These are phyloP conservation scores for Claviceps maximensis DNA, from an alignment of 2,329 filamentous ascomycete genomes.

Conservation along the genomic window DNA sequence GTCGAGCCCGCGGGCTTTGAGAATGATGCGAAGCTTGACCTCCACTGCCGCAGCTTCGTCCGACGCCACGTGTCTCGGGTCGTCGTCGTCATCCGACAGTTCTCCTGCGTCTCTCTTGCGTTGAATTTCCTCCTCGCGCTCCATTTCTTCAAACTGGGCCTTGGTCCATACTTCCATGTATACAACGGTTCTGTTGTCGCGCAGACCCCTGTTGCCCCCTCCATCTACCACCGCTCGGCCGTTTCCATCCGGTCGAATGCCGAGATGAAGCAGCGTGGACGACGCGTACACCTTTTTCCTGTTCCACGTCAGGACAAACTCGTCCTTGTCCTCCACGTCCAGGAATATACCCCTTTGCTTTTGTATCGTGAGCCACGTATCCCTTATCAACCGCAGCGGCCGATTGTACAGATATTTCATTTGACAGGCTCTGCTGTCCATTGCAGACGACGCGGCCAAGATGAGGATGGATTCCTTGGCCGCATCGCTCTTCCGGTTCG, in stretches of 20 bases:
- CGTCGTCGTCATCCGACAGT: constrained; percentile 19
- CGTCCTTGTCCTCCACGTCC: constrained; percentile 28
- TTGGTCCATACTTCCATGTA: constrained; percentile 67
- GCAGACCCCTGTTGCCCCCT: constrained; percentile 29
- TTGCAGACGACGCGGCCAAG: constrained; percentile 49
- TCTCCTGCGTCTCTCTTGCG: constrained; percentile 30
- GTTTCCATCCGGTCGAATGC: constrained; percentile 34
- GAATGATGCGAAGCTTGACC: constrained; percentile 34
- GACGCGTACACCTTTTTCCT: constrained; percentile 58
- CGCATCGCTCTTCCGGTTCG: constrained; percentile 6
- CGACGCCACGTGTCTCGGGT: constrained; percentile 8
- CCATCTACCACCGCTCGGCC: constrained; percentile 29
- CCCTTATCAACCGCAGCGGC: constrained; percentile 50
- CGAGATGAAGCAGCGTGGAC: constrained; percentile 59
- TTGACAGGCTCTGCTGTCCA: constrained; percentile 40
- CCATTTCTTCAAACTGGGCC: constrained; percentile 39
- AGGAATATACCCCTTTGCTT: constrained; percentile 24
- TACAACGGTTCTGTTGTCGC: constrained; percentile 43
- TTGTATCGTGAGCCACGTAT: constrained; percentile 57
- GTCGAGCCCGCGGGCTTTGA: constrained; percentile 39
- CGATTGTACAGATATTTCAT: constrained; percentile 55
- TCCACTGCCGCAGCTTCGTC: constrained; percentile 14
- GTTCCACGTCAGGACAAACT: constrained; percentile 69
- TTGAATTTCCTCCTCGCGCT: constrained; percentile 34
- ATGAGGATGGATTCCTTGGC: constrained; percentile 18